A percentile compares a stretch with the other conserved stretches of the same genome.
phyloP scores from a whole-genome alignment of 176 grass and related monocot species.

The Neostapfia colusana region DNA sequence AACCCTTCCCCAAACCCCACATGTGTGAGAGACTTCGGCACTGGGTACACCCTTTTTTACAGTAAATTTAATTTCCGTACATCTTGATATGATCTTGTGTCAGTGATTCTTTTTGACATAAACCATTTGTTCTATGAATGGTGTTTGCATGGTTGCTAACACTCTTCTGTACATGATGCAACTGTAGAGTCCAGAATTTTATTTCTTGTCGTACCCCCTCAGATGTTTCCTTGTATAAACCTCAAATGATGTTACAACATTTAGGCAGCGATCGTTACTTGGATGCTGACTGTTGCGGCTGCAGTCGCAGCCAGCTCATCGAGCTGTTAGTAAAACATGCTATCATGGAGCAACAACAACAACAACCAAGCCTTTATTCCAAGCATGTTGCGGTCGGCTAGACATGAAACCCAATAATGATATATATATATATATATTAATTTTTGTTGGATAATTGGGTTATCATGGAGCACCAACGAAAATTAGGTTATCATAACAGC shows the following conservation, averaged over 20 bases:
- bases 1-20: too few relatives aligned
- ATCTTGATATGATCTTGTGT: neutral
- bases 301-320: too few relatives aligned
- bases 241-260: neutral
- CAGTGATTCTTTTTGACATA: constrained; percentile 1
- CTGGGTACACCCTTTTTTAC: too few relatives aligned
- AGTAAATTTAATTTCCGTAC: constrained; percentile 4
- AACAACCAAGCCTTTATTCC: too few relatives aligned
- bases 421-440: too few relatives aligned
- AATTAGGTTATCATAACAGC: constrained; percentile 1
- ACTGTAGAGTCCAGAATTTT: neutral
- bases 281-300: too few relatives aligned
- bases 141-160: neutral
- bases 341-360: neutral
- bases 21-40: too few relatives aligned
- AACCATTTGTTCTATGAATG: neutral
- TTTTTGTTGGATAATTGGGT: too few relatives aligned
- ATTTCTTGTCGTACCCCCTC: neutral
- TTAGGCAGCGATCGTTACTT: too few relatives aligned
- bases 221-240: constrained; percentile 8
- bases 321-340: neutral
- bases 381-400: too few relatives aligned
- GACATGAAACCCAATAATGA: too few relatives aligned
- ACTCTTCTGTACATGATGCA: constrained; percentile 3
- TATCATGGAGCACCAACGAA: neutral